Evolutionary conservation across 768 basidiomycete genomes (phyloP).

Genomic region (Sistotremastrum suecicum): DNA sequence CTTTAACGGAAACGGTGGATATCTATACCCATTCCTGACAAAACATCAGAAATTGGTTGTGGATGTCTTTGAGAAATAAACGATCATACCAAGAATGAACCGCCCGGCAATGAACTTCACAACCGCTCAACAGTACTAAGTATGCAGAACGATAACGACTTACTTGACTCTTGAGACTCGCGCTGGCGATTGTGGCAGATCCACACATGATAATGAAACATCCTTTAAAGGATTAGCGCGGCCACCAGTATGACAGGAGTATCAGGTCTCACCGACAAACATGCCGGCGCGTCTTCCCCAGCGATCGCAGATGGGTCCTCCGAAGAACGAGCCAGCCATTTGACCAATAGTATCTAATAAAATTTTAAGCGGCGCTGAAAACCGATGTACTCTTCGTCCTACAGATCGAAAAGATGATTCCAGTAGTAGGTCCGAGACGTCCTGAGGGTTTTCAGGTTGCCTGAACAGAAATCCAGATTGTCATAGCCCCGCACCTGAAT

Average conservation of each 20-base stretch:
- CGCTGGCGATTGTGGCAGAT: constrained; percentile 14
- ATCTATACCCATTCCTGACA: not conserved
- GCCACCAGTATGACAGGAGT: not conserved
- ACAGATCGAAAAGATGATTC: constrained; percentile 7
- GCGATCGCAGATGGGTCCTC: constrained; percentile 15
- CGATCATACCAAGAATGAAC: constrained; percentile 19
- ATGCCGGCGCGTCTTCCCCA: constrained; percentile 17
- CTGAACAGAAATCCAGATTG: not conserved
- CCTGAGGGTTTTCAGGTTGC: not conserved
- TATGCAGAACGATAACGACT: not conserved
- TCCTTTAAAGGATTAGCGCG: not conserved
- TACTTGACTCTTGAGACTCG: constrained; percentile 7
- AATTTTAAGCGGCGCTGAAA: no score
- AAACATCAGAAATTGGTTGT: constrained; percentile 7
- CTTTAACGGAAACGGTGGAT: no score
- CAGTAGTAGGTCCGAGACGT: not conserved
- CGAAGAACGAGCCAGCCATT: constrained; percentile 5
- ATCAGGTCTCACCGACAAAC: constrained; percentile 12
- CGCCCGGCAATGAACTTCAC: constrained; percentile 19
- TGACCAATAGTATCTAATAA: constrained; percentile 1
- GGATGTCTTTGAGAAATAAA: constrained; percentile 12
- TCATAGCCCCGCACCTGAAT: not conserved
- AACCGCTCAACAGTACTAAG: not conserved
- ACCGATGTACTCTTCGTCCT: no score
- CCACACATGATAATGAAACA: constrained; percentile 11